These are phyloP conservation scores for Apostasia shenzhenica DNA, from an alignment of 106 monocot species.

Conservation along the genomic window DNA sequence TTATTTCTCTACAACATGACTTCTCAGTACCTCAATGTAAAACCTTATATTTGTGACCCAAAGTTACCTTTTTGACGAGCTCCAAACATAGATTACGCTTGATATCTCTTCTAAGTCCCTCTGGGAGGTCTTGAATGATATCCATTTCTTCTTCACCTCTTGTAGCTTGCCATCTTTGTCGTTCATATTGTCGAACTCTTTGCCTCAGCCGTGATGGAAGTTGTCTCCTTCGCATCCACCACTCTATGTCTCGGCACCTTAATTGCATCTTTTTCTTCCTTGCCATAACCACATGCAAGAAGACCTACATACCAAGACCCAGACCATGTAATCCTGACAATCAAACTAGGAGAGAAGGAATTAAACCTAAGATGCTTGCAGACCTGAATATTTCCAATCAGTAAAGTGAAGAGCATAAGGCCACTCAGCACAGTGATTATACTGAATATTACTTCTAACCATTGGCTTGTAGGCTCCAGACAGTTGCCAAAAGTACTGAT, in stretches of 20 bases:
- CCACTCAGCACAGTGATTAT: slow-evolving; percentile 74
- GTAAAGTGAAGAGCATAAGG: slow-evolving; percentile 83
- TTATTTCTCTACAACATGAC: too few species aligned
- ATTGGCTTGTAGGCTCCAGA: slow-evolving; percentile 86
- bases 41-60: background rate
- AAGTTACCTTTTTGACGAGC: slow-evolving; percentile 67
- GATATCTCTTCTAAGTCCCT: slow-evolving; percentile 81
- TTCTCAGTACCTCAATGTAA: too few species aligned
- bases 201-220: slow-evolving; percentile 72
- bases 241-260: slow-evolving; percentile 83
- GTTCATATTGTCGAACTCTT: slow-evolving; percentile 76
- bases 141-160: slow-evolving; percentile 91
- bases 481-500: slow-evolving; percentile 88
- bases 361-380: background rate
- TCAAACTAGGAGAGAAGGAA: background rate
- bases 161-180: slow-evolving; percentile 72
- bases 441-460: slow-evolving; percentile 93
- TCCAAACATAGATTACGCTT: slow-evolving; percentile 74
- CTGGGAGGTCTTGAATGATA: slow-evolving; percentile 70
- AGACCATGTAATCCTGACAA: background rate
- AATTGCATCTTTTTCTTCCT: slow-evolving; percentile 89
- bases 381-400: slow-evolving; percentile 98
- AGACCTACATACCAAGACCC: slow-evolving; percentile 35
- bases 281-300: slow-evolving; percentile 86
- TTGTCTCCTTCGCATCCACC: slow-evolving; percentile 97